Conservation (phyloP, 1,284 basidiomycete genomes). For the Inonotus obliquus region DNA sequence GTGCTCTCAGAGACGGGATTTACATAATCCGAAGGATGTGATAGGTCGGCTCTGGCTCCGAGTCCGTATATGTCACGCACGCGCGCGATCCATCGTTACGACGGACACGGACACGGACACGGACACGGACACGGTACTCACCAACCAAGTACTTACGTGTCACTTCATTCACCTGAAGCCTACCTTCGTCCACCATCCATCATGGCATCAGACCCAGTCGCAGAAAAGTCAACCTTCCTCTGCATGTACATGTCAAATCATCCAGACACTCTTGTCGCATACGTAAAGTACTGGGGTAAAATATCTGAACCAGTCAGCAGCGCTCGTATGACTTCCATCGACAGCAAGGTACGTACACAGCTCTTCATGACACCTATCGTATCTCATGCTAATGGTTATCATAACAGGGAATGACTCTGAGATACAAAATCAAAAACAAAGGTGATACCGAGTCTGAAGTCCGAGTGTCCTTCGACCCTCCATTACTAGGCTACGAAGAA, state of each 20-base stretch:
- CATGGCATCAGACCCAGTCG: slow-evolving; percentile 57
- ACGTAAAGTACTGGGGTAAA: slow-evolving; percentile 70
- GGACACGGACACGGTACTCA: too few species aligned
- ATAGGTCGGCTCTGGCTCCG: too few species aligned
- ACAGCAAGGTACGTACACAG: slow-evolving; percentile 45
- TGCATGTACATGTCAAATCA: slow-evolving; percentile 81
- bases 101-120: too few species aligned
- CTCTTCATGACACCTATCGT: not conserved
- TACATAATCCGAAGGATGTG: too few species aligned
- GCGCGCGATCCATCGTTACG: too few species aligned
- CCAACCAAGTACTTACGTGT: not conserved
- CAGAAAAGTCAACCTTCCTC: slow-evolving; percentile 68
- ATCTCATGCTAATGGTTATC: not conserved
- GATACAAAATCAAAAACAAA: slow-evolving; percentile 48
- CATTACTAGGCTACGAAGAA: slow-evolving; percentile 66
- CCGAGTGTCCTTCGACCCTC: slow-evolving; percentile 59
- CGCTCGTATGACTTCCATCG: slow-evolving; percentile 63
- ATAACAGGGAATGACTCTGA: slow-evolving; percentile 61
- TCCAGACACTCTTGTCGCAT: slow-evolving; percentile 75
- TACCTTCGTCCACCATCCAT: not conserved
- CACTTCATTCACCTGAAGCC: not conserved
- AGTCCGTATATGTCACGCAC: too few species aligned
- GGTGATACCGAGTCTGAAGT: slow-evolving; percentile 44
- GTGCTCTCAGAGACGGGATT: too few species aligned
- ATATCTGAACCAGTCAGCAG: slow-evolving; percentile 46